Percentiles rank a stretch among this genome's conserved stretches.
Evolutionary conservation across 495 filamentous ascomycete species (phyloP).

Genomic region (Penicillium canariense): DNA sequence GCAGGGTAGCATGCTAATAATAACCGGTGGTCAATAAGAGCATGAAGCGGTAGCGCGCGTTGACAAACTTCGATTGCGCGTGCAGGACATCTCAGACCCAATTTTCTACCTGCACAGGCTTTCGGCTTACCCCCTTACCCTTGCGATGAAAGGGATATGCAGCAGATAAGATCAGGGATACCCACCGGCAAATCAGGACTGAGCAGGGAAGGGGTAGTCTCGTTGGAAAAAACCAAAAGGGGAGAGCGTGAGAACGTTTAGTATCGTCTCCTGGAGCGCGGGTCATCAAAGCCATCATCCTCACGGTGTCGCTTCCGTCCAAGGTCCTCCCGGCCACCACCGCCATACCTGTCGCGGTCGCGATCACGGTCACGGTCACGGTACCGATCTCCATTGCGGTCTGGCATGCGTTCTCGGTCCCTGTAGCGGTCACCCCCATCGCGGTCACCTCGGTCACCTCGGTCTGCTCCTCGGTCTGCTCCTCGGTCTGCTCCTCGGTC

Average conservation of each 20-base stretch:
- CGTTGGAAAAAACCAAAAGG: slow-evolving; percentile 21
- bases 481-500: slow-evolving; percentile 58
- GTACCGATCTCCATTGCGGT: slow-evolving; percentile 42
- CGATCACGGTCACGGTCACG: slow-evolving; percentile 55
- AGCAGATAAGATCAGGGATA: slow-evolving; percentile 42
- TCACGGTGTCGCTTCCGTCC: slow-evolving; percentile 58
- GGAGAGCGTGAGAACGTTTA: slow-evolving; percentile 36
- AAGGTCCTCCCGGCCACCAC: slow-evolving; percentile 57
- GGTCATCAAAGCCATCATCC: slow-evolving; percentile 68
- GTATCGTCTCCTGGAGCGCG: slow-evolving; percentile 76
- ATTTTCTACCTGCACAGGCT: slow-evolving; percentile 8
- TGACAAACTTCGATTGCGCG: slow-evolving; percentile 4
- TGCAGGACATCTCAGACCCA: slow-evolving; percentile 6
- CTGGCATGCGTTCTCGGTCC: slow-evolving; percentile 8
- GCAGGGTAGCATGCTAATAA: slow-evolving; percentile 1
- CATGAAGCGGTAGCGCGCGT: slow-evolving; percentile 1
- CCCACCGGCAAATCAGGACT: slow-evolving; percentile 49
- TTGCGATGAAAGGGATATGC: slow-evolving; percentile 53
- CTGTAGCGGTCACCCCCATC: slow-evolving; percentile 9
- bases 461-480: slow-evolving; percentile 34
- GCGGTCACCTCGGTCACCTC: slow-evolving; percentile 41
- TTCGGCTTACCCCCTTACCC: slow-evolving; percentile 56
- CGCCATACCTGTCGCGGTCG: slow-evolving; percentile 41
- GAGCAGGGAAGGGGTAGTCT: slow-evolving; percentile 21
- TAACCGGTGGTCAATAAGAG: slow-evolving; percentile 3